These are phyloP conservation scores for Heliosperma pusillum DNA, from an alignment of 148 eudicot species.

Conservation along the genomic window DNA sequence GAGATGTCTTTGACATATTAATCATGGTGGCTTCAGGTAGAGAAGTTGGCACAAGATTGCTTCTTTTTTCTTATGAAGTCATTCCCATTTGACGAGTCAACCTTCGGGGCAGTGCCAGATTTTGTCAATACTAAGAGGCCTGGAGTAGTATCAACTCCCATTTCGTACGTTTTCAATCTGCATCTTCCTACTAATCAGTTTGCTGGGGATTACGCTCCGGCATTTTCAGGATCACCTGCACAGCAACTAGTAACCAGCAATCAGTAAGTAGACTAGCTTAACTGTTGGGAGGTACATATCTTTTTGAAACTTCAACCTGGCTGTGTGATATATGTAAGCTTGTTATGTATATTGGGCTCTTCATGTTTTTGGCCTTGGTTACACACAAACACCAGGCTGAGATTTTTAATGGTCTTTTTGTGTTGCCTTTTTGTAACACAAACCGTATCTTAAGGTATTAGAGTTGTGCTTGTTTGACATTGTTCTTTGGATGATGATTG, in stretches of 20 bases:
- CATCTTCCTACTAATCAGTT: constrained; percentile 48
- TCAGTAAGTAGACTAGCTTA: constrained; percentile 1
- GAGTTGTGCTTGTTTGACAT: neutral
- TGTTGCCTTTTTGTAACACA: neutral
- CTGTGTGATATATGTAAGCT: neutral
- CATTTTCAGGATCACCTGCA: constrained; percentile 20
- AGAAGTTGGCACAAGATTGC: constrained; percentile 68
- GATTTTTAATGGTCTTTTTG: neutral
- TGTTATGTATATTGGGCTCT: neutral
- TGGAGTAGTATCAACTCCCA: constrained; percentile 47
- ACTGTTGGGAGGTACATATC: neutral
- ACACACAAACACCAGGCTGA: neutral
- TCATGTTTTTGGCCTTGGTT: neutral
- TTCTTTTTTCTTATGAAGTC: constrained; percentile 71
- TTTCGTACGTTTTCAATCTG: constrained; percentile 59
- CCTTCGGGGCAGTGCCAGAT: constrained; percentile 61
- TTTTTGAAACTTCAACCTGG: constrained; percentile 8
- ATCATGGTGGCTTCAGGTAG: constrained; percentile 50
- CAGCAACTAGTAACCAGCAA: neutral
- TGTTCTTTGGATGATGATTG: neutral
- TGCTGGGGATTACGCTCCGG: constrained; percentile 31
- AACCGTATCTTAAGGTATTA: too few relatives aligned
- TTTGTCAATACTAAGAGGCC: constrained; percentile 40
- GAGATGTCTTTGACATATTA: constrained; percentile 11
- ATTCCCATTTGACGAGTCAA: constrained; percentile 62